phyloP scores from a whole-genome alignment of 1,284 basidiomycete species.

The Fomitopsis pinicola region DNA sequence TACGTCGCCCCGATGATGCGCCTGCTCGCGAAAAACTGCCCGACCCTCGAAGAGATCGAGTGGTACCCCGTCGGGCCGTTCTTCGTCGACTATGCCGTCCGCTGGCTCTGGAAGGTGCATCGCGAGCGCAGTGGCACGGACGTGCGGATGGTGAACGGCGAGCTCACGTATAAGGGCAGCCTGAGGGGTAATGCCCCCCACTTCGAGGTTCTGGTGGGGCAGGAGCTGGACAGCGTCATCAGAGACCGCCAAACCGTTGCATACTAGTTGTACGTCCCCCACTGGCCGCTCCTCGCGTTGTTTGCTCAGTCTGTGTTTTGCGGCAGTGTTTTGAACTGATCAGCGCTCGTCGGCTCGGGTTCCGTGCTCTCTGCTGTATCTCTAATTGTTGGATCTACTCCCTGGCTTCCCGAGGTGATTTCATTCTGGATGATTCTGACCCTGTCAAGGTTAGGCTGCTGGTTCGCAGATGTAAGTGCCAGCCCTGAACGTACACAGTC shows the following conservation, averaged over 20 bases:
- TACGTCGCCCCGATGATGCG: conserved; percentile 4
- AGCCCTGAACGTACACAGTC: too few relatives aligned
- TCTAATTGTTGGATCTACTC: too few relatives aligned
- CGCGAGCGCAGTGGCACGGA: background rate
- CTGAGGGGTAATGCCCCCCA: background rate
- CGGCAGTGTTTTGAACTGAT: too few relatives aligned
- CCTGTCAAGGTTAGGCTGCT: too few relatives aligned
- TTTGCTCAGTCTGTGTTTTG: too few relatives aligned
- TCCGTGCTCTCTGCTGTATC: too few relatives aligned
- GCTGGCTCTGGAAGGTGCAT: conserved; percentile 7
- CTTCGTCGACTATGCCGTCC: background rate
- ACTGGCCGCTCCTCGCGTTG: background rate
- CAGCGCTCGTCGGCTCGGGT: too few relatives aligned
- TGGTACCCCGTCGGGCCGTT: conserved; percentile 9
- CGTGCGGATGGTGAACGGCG: background rate
- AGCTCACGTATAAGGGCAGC: background rate
- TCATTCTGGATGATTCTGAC: too few relatives aligned
- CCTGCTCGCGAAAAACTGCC: conserved; percentile 8
- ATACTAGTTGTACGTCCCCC: background rate
- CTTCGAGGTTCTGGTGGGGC: conserved; percentile 4
- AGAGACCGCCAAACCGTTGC: background rate
- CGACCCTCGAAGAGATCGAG: conserved; percentile 15
- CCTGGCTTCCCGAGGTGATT: too few relatives aligned
- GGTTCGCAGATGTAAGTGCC: too few relatives aligned
- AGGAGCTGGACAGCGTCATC: background rate